Evolutionary conservation across 208 protist species (phyloP).

Genomic region (Acanthamoeba divionensis): DNA sequence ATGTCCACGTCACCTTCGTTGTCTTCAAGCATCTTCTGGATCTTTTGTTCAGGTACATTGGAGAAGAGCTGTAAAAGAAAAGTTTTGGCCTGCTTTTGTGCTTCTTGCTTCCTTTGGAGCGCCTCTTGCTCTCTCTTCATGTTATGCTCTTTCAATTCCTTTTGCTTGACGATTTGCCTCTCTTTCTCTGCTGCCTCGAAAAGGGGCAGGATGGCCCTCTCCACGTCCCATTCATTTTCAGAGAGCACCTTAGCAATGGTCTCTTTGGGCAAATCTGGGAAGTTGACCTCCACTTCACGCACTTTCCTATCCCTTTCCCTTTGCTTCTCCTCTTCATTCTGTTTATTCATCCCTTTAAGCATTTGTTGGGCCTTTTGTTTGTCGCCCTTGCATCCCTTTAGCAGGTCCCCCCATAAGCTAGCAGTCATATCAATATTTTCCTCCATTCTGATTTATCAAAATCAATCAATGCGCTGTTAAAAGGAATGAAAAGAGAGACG

Average conservation of each 20-base stretch:
- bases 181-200: slow-evolving; percentile 1
- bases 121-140: not conserved
- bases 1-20: slow-evolving; percentile 31
- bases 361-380: not conserved
- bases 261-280: not conserved
- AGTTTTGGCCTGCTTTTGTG: not conserved
- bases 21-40: slow-evolving; percentile 5
- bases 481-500: no score
- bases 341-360: not conserved
- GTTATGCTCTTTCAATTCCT: not conserved
- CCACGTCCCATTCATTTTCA: slow-evolving; percentile 42
- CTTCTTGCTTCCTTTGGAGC: not conserved
- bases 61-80: slow-evolving; percentile 9
- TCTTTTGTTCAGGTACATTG: slow-evolving; percentile 15
- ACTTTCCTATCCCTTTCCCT: not conserved
- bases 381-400: not conserved
- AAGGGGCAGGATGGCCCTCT: not conserved
- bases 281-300: not conserved
- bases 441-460: not conserved
- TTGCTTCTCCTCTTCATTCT: not conserved
- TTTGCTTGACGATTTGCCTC: not conserved
- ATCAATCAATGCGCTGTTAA: no score
- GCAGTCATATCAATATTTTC: not conserved
- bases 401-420: not conserved
- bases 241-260: not conserved